Base-by-base conservation (phyloP, 441 rosid genomes). In the Omphalea diandra region DNA sequence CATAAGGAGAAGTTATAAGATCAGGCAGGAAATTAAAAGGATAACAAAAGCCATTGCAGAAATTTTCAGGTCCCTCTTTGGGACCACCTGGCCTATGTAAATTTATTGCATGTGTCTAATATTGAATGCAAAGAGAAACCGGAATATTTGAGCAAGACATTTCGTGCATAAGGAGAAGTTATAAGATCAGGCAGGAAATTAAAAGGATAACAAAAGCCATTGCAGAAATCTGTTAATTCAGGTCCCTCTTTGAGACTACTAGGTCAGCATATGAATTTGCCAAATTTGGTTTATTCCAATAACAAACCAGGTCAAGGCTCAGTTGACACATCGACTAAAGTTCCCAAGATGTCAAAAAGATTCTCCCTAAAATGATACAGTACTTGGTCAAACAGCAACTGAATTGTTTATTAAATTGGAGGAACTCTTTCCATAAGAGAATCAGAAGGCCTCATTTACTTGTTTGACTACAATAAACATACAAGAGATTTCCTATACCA, bases 31-130 rank as follows among this genome's bases (percentile, higher is more conserved):
- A n/a, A n/a, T n/a, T n/a, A n/a, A n/a, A n/a, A n/a, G n/a, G n/a
- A n/a, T n/a, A n/a, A 49, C 33, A 31, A 29, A 15, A 31, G 40
- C 29, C 41, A 40, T 41, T 18, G 14, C 67, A 72, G 7, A 68
- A 6, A 57, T 63, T 66, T n/a, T n/a, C n/a, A n/a, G n/a, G n/a
- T n/a, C n/a, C n/a, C n/a, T n/a, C n/a, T n/a, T n/a, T n/a, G n/a
- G n/a, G n/a, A 38, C 74, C 64, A 55, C 22, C 55, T 29, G 27
- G 24, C 2, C 20, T 63, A 9, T 64, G 26, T 38, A 46, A 72
- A 43, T 32, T 64, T 43, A 18, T 71, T n/a, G 20, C 33, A 35
- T 26, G 10, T 26, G 20, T 32, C 15, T 43, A 35, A 20, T n/a
- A 68, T 26, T 11, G 43, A 50, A 56, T 68, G 17, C 50, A 38